Conservation (phyloP, 164 flowering plant species). For the Liquidambar formosana region DNA sequence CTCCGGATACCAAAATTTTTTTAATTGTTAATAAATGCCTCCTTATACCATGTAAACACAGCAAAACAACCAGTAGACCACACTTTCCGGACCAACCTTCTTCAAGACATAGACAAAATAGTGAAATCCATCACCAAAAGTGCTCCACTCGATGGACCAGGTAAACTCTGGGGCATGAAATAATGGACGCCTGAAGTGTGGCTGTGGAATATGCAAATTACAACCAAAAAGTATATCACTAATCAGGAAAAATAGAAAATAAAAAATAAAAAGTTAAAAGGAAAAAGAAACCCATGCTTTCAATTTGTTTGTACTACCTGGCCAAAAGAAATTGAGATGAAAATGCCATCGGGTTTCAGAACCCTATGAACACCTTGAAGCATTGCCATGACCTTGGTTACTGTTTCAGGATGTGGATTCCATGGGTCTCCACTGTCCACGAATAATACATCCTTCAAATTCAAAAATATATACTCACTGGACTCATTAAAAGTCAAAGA, state of each 20-base stretch:
- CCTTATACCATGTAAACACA: neutral
- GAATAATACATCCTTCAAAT: constrained; percentile 89
- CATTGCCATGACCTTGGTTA: constrained; percentile 66
- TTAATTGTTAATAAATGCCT: too few relatives aligned
- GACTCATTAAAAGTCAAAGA: constrained; percentile 9
- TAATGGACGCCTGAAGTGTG: constrained; percentile 87
- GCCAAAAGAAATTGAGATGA: constrained; percentile 87
- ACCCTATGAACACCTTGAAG: constrained; percentile 81
- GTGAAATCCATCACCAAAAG: constrained; percentile 92
- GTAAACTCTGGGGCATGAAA: constrained; percentile 67
- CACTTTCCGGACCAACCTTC: constrained; percentile 53
- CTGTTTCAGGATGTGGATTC: constrained; percentile 73
- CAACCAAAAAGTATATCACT: too few relatives aligned
- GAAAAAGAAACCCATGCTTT: neutral
- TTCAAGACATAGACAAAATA: constrained; percentile 76
- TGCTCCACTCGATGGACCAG: constrained; percentile 83
- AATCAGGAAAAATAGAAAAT: neutral
- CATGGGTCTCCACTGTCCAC: constrained; percentile 97
- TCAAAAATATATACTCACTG: constrained; percentile 17
- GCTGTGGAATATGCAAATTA: constrained; percentile 47
- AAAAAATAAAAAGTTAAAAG: neutral
- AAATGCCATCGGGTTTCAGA: constrained; percentile 74
- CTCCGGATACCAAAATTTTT: neutral
- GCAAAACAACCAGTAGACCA: neutral
- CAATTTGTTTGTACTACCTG: constrained; percentile 52